phyloP scores from a whole-genome alignment of 495 filamentous ascomycete genomes.

The Darksidea phi region DNA sequence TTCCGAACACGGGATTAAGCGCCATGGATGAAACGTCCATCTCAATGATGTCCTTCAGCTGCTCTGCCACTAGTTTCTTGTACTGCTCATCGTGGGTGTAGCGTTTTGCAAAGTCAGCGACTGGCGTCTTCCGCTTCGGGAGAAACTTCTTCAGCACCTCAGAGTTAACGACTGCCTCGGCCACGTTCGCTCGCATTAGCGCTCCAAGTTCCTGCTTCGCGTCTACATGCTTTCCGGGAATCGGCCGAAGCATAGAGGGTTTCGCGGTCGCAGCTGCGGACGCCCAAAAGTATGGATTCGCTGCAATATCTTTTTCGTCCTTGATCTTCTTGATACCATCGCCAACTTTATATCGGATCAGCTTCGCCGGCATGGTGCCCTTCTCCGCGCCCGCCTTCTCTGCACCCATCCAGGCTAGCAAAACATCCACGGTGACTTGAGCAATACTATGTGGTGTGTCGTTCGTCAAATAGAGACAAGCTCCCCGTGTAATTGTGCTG shows the following conservation, averaged over 20 bases:
- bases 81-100: conserved; percentile 44
- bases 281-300: conserved; percentile 12
- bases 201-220: conserved; percentile 2
- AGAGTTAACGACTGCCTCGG: conserved; percentile 24
- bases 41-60: conserved; percentile 45
- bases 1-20: conserved; percentile 51
- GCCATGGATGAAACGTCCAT: conserved; percentile 45
- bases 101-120: conserved; percentile 44
- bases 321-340: conserved; percentile 11
- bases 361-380: conserved; percentile 19
- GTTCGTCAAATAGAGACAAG: conserved; percentile 39
- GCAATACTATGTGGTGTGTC: conserved; percentile 40
- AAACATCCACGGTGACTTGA: conserved; percentile 45
- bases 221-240: background rate
- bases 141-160: conserved; percentile 37
- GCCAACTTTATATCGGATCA: conserved; percentile 3
- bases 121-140: conserved; percentile 35
- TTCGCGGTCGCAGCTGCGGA: background rate
- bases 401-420: conserved; percentile 52
- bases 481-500: conserved; percentile 42
- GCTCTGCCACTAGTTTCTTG: conserved; percentile 38
- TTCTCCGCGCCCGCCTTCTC: conserved; percentile 38
- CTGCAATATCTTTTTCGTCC: conserved; percentile 12
- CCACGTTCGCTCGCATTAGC: conserved; percentile 18
- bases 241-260: background rate